phyloP scores from a whole-genome alignment of 106 monocot species.

The Dendrobium catenatum region DNA sequence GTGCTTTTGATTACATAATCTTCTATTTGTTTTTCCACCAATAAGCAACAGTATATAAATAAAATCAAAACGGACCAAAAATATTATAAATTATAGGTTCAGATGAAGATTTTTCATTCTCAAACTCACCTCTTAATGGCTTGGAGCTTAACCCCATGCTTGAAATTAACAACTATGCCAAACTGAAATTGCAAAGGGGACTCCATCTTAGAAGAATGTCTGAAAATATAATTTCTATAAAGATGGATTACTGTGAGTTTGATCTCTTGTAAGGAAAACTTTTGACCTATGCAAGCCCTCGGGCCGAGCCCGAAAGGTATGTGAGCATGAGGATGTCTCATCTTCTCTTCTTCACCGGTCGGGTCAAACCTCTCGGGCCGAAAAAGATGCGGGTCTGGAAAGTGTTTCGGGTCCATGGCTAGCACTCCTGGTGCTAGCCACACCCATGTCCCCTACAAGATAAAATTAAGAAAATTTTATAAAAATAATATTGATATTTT shows the following conservation, averaged over 20 bases:
- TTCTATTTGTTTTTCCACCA: no score
- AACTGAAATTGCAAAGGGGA: constrained; percentile 22
- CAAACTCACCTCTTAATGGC: constrained; percentile 1
- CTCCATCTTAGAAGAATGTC: constrained; percentile 22
- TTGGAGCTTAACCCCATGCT: constrained; percentile 31
- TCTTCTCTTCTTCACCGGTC: constrained; percentile 24
- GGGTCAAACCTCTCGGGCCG: constrained; percentile 32
- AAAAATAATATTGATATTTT: not conserved
- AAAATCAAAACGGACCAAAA: not conserved
- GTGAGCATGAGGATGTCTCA: constrained; percentile 26
- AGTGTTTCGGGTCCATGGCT: constrained; percentile 29
- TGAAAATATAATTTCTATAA: constrained; percentile 20
- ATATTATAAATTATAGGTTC: not conserved
- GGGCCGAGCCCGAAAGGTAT: constrained; percentile 39
- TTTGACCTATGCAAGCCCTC: constrained; percentile 25
- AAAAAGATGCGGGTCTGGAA: constrained; percentile 26
- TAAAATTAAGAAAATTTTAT: not conserved
- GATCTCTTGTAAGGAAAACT: constrained; percentile 29
- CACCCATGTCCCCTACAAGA: constrained; percentile 49
- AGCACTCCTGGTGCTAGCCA: constrained; percentile 37
- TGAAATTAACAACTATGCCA: constrained; percentile 26
- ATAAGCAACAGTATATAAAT: no score
- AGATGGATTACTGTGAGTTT: constrained; percentile 24
- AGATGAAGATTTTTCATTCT: not conserved
- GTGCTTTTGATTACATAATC: no score